phyloP scores from a whole-genome alignment of 2,329 filamentous ascomycete species.

The Clonostachys chloroleuca region DNA sequence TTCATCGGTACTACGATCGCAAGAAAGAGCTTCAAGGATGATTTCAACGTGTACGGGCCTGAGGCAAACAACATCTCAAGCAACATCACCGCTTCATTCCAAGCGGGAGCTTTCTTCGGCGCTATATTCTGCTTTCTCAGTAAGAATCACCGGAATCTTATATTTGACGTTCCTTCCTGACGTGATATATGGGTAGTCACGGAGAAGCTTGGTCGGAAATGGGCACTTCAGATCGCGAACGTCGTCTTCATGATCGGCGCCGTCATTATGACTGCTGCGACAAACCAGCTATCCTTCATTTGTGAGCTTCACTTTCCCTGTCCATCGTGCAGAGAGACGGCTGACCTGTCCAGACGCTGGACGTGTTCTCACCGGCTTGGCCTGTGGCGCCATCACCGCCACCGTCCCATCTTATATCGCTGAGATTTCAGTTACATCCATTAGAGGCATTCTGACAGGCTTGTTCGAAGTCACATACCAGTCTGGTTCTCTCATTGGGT shows the following conservation, averaged over 20 bases:
- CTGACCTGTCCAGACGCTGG: conserved; percentile 38
- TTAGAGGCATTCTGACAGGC: conserved; percentile 53
- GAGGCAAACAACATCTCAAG: conserved; percentile 23
- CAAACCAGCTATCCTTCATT: conserved; percentile 36
- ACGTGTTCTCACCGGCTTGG: conserved; percentile 52
- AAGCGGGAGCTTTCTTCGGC: conserved; percentile 48
- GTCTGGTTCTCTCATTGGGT: conserved; percentile 45
- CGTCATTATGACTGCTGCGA: conserved; percentile 34
- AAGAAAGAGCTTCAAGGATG: conserved; percentile 38
- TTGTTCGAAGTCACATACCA: conserved; percentile 49
- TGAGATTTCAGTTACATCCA: conserved; percentile 54
- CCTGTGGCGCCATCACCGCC: conserved; percentile 51
- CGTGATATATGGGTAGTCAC: conserved; percentile 18
- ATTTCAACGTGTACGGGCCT: conserved; percentile 23
- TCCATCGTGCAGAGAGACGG: neutral
- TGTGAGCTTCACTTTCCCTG: conserved; percentile 12
- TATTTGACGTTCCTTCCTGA: neutral
- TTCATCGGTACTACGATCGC: conserved; percentile 52
- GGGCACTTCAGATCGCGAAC: conserved; percentile 40
- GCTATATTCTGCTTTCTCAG: conserved; percentile 40
- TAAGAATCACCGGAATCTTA: conserved; percentile 5
- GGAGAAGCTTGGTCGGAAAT: conserved; percentile 44
- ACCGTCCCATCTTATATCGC: conserved; percentile 61
- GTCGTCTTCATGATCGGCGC: conserved; percentile 37
- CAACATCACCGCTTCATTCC: conserved; percentile 41